Evolutionary conservation across 2,329 filamentous ascomycete genomes (phyloP), one percentile per base, ranked within the genome.

Genomic region (Dothiorella sarmentorum): DNA sequence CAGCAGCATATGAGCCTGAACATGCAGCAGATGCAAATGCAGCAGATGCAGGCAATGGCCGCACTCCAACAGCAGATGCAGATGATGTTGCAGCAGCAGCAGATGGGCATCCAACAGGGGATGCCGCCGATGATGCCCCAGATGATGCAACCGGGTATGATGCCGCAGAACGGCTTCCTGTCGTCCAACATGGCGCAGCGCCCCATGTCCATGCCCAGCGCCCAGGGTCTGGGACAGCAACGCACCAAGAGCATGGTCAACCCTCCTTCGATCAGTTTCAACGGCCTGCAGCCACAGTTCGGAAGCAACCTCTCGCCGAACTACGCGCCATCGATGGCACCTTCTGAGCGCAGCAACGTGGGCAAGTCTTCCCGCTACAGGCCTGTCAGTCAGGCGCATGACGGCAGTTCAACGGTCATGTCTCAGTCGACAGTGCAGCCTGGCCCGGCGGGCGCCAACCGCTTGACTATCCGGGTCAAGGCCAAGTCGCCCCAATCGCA

Each of bases 321-420:
- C 7, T 97, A 97, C 73, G 83, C 91, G 1, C 86, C 91, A 1
- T 97, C 93, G 0, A 96, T 99, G 64, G 93, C 94, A 2, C 94
- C 94, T 1, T 96, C 91, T 4, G 94, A 97, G 76, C 88, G 94
- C 61, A 97, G 92, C 79, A 97, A 95, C 71, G 79, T 97, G 61
- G 94, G 94, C 15, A 82, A 96, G 55, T 91, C 94, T 7, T 87
- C 90, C 29, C 86, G 94, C 43, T 99, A 99, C 75, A 85, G 94
- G 44, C 91, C 94, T 1, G 93, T 97, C 0, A 91, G 90, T 0
- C 57, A 59, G 47, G 27, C 43, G 13, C 56, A 59, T 52, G 57
- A 59, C 47, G 57, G 57, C n/a, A 59, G 57, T 29, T 59, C 57
- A 29, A 56, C 58, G 33, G 52, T 55, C 49, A 47, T 56, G 49